Conservation (phyloP, 176 grass and related monocot species). For the Oryza nivara region DNA sequence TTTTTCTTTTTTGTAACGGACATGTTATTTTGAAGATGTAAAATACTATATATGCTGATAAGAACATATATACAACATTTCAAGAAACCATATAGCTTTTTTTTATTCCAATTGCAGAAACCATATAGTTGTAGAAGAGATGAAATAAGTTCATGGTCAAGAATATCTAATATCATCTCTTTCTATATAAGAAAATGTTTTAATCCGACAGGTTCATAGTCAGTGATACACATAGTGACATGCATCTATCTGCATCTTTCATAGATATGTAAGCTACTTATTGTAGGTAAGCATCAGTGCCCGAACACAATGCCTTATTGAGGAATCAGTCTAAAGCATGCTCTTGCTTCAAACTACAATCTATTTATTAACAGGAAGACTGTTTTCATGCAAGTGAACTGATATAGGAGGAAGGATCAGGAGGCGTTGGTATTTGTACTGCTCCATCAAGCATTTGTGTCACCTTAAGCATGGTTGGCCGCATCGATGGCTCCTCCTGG, state of each 20-base stretch:
- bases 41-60: no score
- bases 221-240: not conserved
- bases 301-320: no score
- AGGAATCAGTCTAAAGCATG: not conserved
- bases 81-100: no score
- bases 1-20: no score
- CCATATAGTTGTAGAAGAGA: not conserved
- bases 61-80: not conserved
- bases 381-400: not conserved
- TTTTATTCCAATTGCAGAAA: not conserved
- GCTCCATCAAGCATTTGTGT: conserved; percentile 53
- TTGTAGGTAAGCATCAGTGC: not conserved
- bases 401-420: conserved; percentile 46
- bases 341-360: not conserved
- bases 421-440: conserved; percentile 37
- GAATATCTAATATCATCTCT: no score
- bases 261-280: not conserved
- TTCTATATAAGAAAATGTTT: not conserved
- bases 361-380: not conserved
- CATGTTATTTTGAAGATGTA: not conserved
- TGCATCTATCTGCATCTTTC: not conserved
- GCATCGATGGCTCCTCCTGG: conserved; percentile 55
- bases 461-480: conserved; percentile 56
- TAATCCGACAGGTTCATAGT: not conserved
- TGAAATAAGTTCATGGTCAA: not conserved